These are phyloP conservation scores for Ustilago cynodontis DNA, from an alignment of 1,284 basidiomycete genomes.

Conservation along the genomic window DNA sequence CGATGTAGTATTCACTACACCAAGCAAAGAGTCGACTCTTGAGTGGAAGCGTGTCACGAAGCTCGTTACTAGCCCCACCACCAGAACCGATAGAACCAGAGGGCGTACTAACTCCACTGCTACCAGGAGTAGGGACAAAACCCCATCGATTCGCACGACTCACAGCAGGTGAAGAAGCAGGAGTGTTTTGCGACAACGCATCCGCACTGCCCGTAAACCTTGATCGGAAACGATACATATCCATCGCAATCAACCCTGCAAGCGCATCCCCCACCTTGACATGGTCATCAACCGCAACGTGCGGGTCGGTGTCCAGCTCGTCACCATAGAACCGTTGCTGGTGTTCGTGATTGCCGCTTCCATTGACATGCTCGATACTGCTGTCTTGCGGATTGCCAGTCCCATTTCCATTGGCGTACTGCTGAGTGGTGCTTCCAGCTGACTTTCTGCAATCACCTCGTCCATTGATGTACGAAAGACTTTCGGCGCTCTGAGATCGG, in stretches of 20 bases:
- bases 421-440: slow-evolving; percentile 17
- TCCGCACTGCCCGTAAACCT: slow-evolving; percentile 43
- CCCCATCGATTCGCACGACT: slow-evolving; percentile 48
- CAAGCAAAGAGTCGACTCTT: slow-evolving; percentile 94
- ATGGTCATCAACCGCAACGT: slow-evolving; percentile 43
- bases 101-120: slow-evolving; percentile 37
- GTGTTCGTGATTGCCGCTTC: slow-evolving; percentile 18
- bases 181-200: slow-evolving; percentile 48
- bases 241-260: slow-evolving; percentile 64
- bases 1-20: slow-evolving; percentile 97
- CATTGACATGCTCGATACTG: slow-evolving; percentile 8
- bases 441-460: slow-evolving; percentile 34
- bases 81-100: slow-evolving; percentile 34
- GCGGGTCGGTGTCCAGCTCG: slow-evolving; percentile 29
- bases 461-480: slow-evolving; percentile 45
- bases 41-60: slow-evolving; percentile 78
- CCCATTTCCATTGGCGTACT: slow-evolving; percentile 22
- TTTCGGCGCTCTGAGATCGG: slow-evolving; percentile 60
- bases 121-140: slow-evolving; percentile 35
- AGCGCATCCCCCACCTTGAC: slow-evolving; percentile 61
- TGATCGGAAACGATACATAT: slow-evolving; percentile 58
- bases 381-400: slow-evolving; percentile 23
- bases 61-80: slow-evolving; percentile 21
- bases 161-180: slow-evolving; percentile 44
- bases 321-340: slow-evolving; percentile 39